These are phyloP conservation scores for Nigrospora sphaerica DNA, from an alignment of 2,329 filamentous ascomycete genomes.

Conservation along the genomic window DNA sequence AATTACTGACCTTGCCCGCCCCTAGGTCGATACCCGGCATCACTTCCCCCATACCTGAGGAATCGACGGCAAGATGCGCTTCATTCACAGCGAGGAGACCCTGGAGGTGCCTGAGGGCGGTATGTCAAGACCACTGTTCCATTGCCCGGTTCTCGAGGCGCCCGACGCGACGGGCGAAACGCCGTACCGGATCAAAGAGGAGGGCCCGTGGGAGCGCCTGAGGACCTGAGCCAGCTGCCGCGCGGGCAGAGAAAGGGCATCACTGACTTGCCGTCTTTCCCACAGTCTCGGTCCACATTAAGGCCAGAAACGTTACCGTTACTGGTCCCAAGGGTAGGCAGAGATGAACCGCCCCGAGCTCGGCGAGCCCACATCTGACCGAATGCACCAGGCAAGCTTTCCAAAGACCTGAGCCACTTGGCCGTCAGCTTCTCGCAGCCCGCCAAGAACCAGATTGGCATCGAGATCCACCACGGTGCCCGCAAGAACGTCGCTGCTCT, in stretches of 20 bases:
- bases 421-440: conserved; percentile 91
- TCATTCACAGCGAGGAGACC: conserved; percentile 97
- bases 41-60: conserved; percentile 31
- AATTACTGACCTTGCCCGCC: conserved; percentile 2
- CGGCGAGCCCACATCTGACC: conserved; percentile 18
- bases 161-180: background rate
- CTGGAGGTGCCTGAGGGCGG: conserved; percentile 94
- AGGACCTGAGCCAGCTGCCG: no score
- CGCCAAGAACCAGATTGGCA: conserved; percentile 80
- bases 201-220: no score
- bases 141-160: background rate
- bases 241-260: background rate
- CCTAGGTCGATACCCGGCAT: conserved; percentile 24
- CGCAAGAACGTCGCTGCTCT: conserved; percentile 98
- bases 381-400: conserved; percentile 68
- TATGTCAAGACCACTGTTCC: conserved; percentile 47
- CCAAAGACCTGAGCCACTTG: conserved; percentile 94
- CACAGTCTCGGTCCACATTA: conserved; percentile 95
- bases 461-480: conserved; percentile 96
- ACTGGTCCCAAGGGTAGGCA: conserved; percentile 84
- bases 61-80: conserved; percentile 84
- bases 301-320: conserved; percentile 92
- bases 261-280: conserved; percentile 27
- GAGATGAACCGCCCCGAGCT: conserved; percentile 6
- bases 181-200: no score